Conservation (phyloP, 768 basidiomycete genomes). For the Boletales sp. region DNA sequence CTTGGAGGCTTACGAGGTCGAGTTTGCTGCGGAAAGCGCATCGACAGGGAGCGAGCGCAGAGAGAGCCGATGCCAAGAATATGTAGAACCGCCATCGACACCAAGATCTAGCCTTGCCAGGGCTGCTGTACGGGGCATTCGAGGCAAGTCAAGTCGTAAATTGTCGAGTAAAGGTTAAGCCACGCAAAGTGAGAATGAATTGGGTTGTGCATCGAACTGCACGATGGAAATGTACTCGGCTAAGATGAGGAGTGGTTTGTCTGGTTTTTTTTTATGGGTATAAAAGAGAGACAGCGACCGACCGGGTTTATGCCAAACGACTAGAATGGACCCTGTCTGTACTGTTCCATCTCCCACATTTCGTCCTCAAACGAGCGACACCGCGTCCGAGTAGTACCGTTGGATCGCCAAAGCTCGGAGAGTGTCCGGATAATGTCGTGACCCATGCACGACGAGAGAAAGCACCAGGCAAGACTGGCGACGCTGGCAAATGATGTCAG, state of each 20-base stretch:
- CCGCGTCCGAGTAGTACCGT: slow-evolving; percentile 18
- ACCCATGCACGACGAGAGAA: slow-evolving; percentile 67
- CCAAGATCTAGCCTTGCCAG: too few species aligned
- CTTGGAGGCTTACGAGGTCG: too few species aligned
- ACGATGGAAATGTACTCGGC: slow-evolving; percentile 25
- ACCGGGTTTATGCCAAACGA: slow-evolving; percentile 17
- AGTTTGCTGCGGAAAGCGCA: too few species aligned
- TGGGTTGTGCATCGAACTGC: not conserved
- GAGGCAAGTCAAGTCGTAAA: not conserved
- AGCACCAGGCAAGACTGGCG: slow-evolving; percentile 57
- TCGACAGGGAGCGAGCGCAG: too few species aligned
- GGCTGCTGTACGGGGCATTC: too few species aligned
- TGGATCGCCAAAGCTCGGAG: slow-evolving; percentile 45
- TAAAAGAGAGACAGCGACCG: not conserved
- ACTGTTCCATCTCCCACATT: slow-evolving; percentile 59
- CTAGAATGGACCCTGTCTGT: slow-evolving; percentile 21
- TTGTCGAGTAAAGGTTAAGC: accelerated
- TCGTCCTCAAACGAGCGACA: slow-evolving; percentile 43
- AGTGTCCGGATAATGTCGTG: slow-evolving; percentile 27
- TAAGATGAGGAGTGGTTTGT: slow-evolving; percentile 16
- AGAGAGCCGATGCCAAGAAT: too few species aligned
- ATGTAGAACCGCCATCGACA: too few species aligned
- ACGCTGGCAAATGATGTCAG: slow-evolving; percentile 32
- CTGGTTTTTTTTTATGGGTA: slow-evolving; percentile 14
- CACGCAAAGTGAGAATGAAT: too few species aligned